Base-by-base conservation (phyloP, 2,329 filamentous ascomycete genomes). In the Sarocladium strictum region DNA sequence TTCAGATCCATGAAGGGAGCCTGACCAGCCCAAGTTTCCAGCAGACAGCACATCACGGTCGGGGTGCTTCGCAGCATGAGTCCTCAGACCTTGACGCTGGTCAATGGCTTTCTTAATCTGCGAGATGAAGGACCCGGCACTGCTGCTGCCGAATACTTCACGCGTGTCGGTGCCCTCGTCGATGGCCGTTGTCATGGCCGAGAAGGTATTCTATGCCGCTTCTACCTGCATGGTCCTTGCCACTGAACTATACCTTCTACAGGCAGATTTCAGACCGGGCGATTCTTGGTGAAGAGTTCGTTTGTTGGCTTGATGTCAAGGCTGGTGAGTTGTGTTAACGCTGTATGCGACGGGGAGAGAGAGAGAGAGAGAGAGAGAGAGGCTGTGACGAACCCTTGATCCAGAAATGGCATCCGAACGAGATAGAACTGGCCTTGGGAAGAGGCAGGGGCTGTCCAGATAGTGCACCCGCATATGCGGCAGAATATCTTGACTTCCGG, bases 61-160 rank as follows among this genome's bases (percentile, higher is more conserved):
- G n/a, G 24, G 43, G 3, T 47, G 21, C 15, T 47, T 11, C 3
- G 23, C 10, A 15, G 23, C 19, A 17, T 35, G 17, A 2, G 43
- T 6, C 3, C 63, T 59, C 2, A 59, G 59, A 5, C 43, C 43
- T 23, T 47, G 43, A 3, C 43, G 43, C 12, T 27, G 6, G 23
- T 75, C 72, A 1, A 76, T 71, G 0, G 72, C 73, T 1, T 66
- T 69, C 53, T 71, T 74, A 37, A 77, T 75, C 54, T 76, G 73
- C 1, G 67, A 68, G 26, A 75, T 76, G 49, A 77, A 77, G 2
- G 72, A 73, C 0, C 73, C 72, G 0, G 72, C 72, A 55, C 75
- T 76, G 15, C 73, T 76, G 56, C 68, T 75, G 0, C 74, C 74
- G 54, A 76, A 77, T 56, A 74, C 76, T 17, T 74, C 74, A 14